These are phyloP conservation scores for Aspergillus glaucus DNA, from an alignment of 2,329 filamentous ascomycete genomes.

Conservation along the genomic window DNA sequence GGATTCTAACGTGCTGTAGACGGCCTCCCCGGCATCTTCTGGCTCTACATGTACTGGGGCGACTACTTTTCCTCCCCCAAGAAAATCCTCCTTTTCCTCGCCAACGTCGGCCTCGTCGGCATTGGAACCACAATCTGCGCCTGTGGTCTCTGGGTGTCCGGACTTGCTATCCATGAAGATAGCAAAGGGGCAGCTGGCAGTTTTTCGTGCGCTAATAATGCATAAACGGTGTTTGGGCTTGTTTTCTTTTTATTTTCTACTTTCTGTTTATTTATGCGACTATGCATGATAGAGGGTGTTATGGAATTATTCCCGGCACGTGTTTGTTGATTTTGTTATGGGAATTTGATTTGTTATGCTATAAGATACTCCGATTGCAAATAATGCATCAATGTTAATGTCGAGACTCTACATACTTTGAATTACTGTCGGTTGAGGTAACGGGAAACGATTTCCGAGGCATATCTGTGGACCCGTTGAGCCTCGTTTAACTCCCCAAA, in stretches of 20 bases:
- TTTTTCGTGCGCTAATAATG: constrained; percentile 22
- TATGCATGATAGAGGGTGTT: not conserved
- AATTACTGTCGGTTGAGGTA: too few species aligned
- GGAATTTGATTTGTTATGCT: too few species aligned
- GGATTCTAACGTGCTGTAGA: constrained; percentile 1
- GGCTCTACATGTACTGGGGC: constrained; percentile 30
- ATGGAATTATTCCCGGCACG: not conserved
- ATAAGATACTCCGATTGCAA: too few species aligned
- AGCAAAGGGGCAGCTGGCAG: constrained; percentile 10
- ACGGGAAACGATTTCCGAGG: not conserved
- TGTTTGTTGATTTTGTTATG: not conserved
- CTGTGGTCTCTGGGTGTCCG: constrained; percentile 22
- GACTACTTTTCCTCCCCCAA: constrained; percentile 23
- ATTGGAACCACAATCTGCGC: constrained; percentile 20
- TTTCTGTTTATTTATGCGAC: not conserved
- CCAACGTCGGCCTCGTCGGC: constrained; percentile 16
- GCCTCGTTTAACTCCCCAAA: too few species aligned
- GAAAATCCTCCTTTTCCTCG: constrained; percentile 22
- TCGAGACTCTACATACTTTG: too few species aligned
- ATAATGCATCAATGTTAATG: too few species aligned
- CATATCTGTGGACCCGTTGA: not conserved
- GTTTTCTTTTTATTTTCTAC: not conserved
- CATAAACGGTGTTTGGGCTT: constrained; percentile 5
- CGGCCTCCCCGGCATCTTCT: constrained; percentile 24
- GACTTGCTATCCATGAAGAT: constrained; percentile 21